A percentile compares a stretch with the other conserved stretches of the same genome.
Conservation (phyloP, 441 rosid genomes). For the Croton laevigatus region DNA sequence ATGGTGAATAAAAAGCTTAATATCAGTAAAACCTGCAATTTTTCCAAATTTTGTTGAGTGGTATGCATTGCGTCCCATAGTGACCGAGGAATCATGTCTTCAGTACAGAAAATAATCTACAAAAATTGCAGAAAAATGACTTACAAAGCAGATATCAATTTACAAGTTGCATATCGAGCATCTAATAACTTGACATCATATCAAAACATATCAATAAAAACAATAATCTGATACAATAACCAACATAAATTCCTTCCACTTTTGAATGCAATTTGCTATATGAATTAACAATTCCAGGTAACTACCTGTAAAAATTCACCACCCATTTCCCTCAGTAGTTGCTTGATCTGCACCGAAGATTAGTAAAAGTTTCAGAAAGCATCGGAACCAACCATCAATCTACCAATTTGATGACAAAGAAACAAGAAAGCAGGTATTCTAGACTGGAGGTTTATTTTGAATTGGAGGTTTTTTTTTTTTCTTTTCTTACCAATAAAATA, state of each 20-base stretch:
- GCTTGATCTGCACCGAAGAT: constrained; percentile 45
- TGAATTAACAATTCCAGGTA: neutral
- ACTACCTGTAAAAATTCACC: constrained; percentile 86
- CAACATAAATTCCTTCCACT: too few relatives aligned
- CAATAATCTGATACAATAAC: neutral
- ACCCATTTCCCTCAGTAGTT: constrained; percentile 60
- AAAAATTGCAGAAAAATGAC: constrained; percentile 1
- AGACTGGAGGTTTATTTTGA: neutral
- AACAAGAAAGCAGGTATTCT: neutral
- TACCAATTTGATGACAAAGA: neutral
- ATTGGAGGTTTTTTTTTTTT: too few relatives aligned
- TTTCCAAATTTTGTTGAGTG: constrained; percentile 57
- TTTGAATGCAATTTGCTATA: neutral
- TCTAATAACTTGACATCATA: neutral
- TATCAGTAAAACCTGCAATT: constrained; percentile 45
- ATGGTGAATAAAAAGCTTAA: neutral
- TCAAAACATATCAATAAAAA: neutral
- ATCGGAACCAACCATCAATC: constrained; percentile 3
- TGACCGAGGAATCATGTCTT: constrained; percentile 64
- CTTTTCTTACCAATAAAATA: neutral
- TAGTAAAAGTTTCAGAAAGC: neutral
- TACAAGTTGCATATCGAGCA: neutral
- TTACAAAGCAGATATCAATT: neutral
- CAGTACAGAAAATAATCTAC: constrained; percentile 69
- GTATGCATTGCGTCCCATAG: constrained; percentile 78